Percentiles rank a stretch among this genome's conserved stretches.
These are phyloP conservation scores for Austroboletus festivus DNA, from an alignment of 768 basidiomycete genomes.

Conservation along the genomic window DNA sequence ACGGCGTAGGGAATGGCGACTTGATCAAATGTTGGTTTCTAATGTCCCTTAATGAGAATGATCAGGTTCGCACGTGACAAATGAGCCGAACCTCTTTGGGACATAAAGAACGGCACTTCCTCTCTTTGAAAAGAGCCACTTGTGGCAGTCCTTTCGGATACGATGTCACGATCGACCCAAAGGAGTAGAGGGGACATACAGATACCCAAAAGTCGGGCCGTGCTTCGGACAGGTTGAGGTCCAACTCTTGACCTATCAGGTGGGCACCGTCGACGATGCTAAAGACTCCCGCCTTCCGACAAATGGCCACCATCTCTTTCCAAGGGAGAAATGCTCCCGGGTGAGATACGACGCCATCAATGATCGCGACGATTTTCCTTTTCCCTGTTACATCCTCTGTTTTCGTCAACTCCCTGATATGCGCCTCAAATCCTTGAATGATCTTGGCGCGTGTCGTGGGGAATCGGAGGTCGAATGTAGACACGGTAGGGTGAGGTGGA, in stretches of 20 bases:
- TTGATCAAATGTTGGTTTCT: slow-evolving; percentile 66
- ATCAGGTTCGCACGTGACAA: background rate
- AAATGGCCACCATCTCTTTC: slow-evolving; percentile 63
- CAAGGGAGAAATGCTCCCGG: slow-evolving; percentile 69
- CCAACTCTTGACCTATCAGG: slow-evolving; percentile 66
- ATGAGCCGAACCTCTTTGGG: slow-evolving; percentile 46
- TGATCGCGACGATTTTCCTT: slow-evolving; percentile 58
- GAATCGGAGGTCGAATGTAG: slow-evolving; percentile 50
- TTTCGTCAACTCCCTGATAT: slow-evolving; percentile 32
- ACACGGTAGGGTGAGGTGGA: slow-evolving; percentile 49
- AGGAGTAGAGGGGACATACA: slow-evolving; percentile 36
- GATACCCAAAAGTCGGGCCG: slow-evolving; percentile 79
- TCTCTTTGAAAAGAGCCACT: slow-evolving; percentile 77
- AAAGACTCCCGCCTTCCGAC: slow-evolving; percentile 57
- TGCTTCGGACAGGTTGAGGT: slow-evolving; percentile 53
- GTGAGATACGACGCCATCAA: slow-evolving; percentile 62
- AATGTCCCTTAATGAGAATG: background rate
- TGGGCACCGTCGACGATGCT: slow-evolving; percentile 79
- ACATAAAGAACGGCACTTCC: slow-evolving; percentile 72
- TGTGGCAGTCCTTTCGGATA: slow-evolving; percentile 66
- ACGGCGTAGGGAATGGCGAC: slow-evolving; percentile 56
- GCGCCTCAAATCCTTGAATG: slow-evolving; percentile 43
- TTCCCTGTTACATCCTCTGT: slow-evolving; percentile 21
- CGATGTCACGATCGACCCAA: background rate
- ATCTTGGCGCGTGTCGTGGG: slow-evolving; percentile 57